Evolutionary conservation across 1,284 basidiomycete species (phyloP), one percentile per base, ranked within the genome.

Genomic region (Malassezia equina): DNA sequence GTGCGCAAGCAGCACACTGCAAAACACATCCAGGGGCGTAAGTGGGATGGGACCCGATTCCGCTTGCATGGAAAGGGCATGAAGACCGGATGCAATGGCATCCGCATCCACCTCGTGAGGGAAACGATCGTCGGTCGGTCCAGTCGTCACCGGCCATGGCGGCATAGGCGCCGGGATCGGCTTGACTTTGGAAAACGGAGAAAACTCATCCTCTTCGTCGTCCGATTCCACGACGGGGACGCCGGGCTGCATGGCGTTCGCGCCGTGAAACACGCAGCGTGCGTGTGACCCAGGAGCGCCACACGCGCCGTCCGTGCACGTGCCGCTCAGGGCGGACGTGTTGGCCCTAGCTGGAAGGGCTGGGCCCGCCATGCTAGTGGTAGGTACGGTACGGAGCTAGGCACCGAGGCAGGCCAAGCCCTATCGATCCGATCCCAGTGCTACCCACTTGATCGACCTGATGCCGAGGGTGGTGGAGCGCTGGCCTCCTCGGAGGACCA

Each of bases 121-220:
- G 17, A 6, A 24, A 17, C 4, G 7, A 27, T 27, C 43, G 17
- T n/a, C 12, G 11, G 39, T 21, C 29, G 24, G n/a, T n/a, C 6
- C 47, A 23, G 28, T 13, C 34, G 43, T 24, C 9, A n/a, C 3
- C 23, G 45, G 45, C 5, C 6, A 6, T 7, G 28, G 11, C 7
- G 24, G 41, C 19, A 25, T 11, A 31, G 23, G 21, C n/a, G 28
- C 25, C 39, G 15, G 24, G 7, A 47, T 17, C 23, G 29, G n/a
- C 21, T 41, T 17, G 13, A 40, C 31, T 9, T 28, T 33, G 29
- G 51, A 78, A 54, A 81, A 81, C 0, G 80, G 80, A 36, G 80
- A 80, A 62, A 81, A 81, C 63, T 81, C 80, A 63, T 81, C 79
- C 52, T 79, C 78, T 41, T 79, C 76, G 29, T 77, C 78, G n/a